Evolutionary conservation across 495 filamentous ascomycete species (phyloP).

Genomic region (Cudoniella acicularis): DNA sequence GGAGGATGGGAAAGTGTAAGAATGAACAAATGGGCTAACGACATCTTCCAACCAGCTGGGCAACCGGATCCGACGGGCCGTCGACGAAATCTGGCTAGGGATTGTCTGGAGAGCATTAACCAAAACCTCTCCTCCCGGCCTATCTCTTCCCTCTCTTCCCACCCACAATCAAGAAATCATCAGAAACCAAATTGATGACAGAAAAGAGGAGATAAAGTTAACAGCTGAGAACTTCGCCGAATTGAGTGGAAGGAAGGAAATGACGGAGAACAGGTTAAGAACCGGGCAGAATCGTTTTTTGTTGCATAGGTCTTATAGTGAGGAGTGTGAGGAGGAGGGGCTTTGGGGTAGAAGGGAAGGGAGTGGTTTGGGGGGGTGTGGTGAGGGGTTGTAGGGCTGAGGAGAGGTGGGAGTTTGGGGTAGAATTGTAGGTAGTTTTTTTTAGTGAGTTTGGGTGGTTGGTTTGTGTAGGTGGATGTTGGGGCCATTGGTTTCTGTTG

Average conservation of each 20-base stretch:
- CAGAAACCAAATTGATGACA: background rate
- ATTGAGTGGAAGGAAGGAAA: conserved; percentile 19
- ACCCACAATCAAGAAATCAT: background rate
- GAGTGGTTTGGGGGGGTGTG: background rate
- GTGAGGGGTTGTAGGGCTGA: background rate
- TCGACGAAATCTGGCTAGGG: conserved; percentile 8
- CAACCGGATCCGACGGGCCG: background rate
- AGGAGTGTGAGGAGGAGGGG: background rate
- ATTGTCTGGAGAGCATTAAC: conserved; percentile 15
- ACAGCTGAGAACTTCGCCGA: conserved; percentile 8
- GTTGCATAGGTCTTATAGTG: conserved; percentile 13
- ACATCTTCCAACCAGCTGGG: too few species aligned
- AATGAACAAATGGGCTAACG: too few species aligned
- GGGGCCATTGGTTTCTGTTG: too few species aligned
- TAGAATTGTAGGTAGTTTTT: too few species aligned
- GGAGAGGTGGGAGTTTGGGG: background rate
- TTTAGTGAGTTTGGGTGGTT: too few species aligned
- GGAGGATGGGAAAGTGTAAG: too few species aligned
- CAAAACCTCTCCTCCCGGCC: conserved; percentile 3
- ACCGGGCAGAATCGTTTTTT: conserved; percentile 20
- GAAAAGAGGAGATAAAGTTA: background rate
- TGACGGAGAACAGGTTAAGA: conserved; percentile 18
- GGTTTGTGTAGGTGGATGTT: too few species aligned
- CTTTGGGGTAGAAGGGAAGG: background rate
- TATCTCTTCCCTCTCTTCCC: background rate